Conservation (phyloP, 345 rosid genomes). For the Acer saccharum region DNA sequence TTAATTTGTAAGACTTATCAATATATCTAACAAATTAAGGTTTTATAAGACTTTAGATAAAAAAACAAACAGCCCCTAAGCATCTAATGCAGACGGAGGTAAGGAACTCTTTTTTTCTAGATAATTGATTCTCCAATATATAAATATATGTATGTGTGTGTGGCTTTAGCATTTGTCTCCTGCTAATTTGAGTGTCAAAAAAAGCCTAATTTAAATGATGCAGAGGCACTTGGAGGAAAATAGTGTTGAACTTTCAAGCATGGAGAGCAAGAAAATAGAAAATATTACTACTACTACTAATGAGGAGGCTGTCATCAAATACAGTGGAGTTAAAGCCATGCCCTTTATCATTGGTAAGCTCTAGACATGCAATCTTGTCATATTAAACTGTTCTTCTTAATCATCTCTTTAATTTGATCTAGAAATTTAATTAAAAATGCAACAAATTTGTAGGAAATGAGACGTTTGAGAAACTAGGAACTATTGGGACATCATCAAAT, state of each 20-base stretch:
- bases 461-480: conserved; percentile 47
- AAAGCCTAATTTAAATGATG: background rate
- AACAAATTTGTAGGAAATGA: conserved; percentile 38
- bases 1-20: too few relatives aligned
- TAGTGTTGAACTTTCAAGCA: conserved; percentile 1
- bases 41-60: too few relatives aligned
- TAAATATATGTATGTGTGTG: background rate
- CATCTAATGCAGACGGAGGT: background rate
- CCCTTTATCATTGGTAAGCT: conserved; percentile 20
- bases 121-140: background rate
- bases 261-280: background rate
- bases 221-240: background rate
- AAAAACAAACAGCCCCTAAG: background rate
- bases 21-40: too few relatives aligned
- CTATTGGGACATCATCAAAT: conserved; percentile 36
- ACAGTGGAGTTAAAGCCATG: conserved; percentile 10
- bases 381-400: background rate
- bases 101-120: background rate
- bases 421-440: background rate
- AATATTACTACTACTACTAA: background rate
- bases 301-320: background rate
- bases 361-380: background rate
- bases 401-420: background rate
- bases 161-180: background rate
- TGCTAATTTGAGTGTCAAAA: background rate